A percentile compares a stretch with the other conserved stretches of the same genome.
phyloP scores from a whole-genome alignment of 495 filamentous ascomycete genomes.

The Aspergillus funiculosus region DNA sequence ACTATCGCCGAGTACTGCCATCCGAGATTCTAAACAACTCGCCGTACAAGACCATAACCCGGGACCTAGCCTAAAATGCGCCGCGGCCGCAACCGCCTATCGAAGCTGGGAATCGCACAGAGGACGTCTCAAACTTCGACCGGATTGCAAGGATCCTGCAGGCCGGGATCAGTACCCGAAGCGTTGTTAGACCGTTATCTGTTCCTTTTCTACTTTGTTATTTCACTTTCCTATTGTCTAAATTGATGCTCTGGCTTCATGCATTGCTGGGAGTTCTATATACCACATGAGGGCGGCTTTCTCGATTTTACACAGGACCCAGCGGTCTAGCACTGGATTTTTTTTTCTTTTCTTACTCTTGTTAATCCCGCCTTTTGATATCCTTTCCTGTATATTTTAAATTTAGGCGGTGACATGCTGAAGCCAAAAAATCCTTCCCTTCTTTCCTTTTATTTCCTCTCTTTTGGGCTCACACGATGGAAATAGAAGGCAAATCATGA shows the following conservation, averaged over 20 bases:
- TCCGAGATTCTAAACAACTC: slow-evolving; percentile 35
- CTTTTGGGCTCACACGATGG: slow-evolving; percentile 4
- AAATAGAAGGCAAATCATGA: slow-evolving; percentile 28
- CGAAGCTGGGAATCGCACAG: background rate
- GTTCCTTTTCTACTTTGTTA: slow-evolving; percentile 3
- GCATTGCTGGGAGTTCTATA: slow-evolving; percentile 38
- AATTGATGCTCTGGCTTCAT: slow-evolving; percentile 22
- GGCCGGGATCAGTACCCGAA: slow-evolving; percentile 20
- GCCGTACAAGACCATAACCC: slow-evolving; percentile 22
- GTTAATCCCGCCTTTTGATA: slow-evolving; percentile 6
- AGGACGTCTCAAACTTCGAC: slow-evolving; percentile 8
- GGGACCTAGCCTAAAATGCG: slow-evolving; percentile 16
- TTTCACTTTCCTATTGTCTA: slow-evolving; percentile 12
- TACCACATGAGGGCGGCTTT: slow-evolving; percentile 25
- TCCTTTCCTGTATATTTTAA: slow-evolving; percentile 6
- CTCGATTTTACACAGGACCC: slow-evolving; percentile 15
- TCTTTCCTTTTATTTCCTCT: slow-evolving; percentile 16
- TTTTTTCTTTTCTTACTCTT: slow-evolving; percentile 9
- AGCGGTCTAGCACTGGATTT: slow-evolving; percentile 12
- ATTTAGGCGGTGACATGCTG: background rate
- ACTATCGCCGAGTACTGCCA: slow-evolving; percentile 38
- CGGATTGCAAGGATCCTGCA: slow-evolving; percentile 19
- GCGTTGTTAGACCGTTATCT: background rate
- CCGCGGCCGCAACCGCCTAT: background rate
- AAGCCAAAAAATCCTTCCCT: background rate